Conservation (phyloP, 495 filamentous ascomycete species). For the Thozetella sp. region DNA sequence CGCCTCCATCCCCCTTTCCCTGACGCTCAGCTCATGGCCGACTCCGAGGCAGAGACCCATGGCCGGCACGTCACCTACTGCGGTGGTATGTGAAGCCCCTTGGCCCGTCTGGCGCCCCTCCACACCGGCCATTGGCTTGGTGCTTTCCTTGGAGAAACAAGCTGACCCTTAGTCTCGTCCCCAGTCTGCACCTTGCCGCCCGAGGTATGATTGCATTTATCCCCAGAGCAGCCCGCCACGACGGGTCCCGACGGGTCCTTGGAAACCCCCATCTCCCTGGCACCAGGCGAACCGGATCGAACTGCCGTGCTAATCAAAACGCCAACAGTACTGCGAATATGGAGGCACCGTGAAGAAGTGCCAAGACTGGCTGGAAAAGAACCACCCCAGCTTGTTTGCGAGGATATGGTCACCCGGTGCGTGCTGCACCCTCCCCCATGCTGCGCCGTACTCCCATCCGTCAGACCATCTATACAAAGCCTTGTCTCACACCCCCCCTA, state of each 20-base stretch:
- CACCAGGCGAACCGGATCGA: neutral
- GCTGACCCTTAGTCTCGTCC: constrained; percentile 8
- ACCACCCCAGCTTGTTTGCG: constrained; percentile 71
- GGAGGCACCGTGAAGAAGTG: constrained; percentile 98
- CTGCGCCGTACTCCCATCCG: neutral
- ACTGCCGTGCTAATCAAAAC: neutral
- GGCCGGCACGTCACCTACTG: constrained; percentile 29
- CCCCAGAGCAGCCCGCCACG: neutral
- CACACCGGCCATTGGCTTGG: constrained; percentile 9
- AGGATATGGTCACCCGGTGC: constrained; percentile 83
- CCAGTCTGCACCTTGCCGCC: constrained; percentile 91
- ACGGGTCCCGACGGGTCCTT: neutral
- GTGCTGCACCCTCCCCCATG: constrained; percentile 11
- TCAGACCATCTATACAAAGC: constrained; percentile 11
- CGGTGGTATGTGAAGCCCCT: constrained; percentile 23
- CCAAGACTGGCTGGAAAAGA: constrained; percentile 87
- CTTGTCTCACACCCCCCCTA: neutral
- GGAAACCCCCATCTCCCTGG: neutral
- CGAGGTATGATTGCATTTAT: constrained; percentile 65
- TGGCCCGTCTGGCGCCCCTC: constrained; percentile 20
- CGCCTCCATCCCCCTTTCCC: neutral
- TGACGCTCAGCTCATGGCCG: constrained; percentile 25
- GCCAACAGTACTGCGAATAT: constrained; percentile 92
- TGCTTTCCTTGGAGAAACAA: constrained; percentile 9
- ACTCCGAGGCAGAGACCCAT: constrained; percentile 21